Evolutionary conservation across 352 stramenopile genomes (phyloP).

Genomic region (Pythium chondricola): DNA sequence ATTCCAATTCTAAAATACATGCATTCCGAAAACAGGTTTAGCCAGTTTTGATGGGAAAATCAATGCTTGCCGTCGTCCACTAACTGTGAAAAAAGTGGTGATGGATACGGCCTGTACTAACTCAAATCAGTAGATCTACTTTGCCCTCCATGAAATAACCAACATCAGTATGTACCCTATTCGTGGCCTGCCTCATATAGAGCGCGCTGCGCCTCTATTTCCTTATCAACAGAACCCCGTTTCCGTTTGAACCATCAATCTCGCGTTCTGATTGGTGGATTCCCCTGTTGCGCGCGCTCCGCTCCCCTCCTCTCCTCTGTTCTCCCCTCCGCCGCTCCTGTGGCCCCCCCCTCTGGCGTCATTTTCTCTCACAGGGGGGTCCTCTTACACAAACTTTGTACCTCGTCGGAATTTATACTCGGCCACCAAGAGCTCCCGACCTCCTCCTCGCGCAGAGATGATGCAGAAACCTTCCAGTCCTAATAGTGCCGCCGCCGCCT

Average conservation of each 20-base stretch:
- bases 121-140: too few species aligned
- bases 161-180: too few species aligned
- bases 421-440: too few species aligned
- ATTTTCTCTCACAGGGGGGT: not conserved
- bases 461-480: slow-evolving; percentile 79
- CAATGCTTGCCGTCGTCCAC: too few species aligned
- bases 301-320: not conserved
- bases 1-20: too few species aligned
- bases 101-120: too few species aligned
- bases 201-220: too few species aligned
- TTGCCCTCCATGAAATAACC: too few species aligned
- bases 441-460: slow-evolving; percentile 9
- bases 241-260: slow-evolving; percentile 20
- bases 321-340: not conserved
- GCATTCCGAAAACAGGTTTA: too few species aligned
- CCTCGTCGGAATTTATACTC: slow-evolving; percentile 62
- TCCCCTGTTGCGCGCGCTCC: not conserved
- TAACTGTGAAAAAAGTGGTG: too few species aligned
- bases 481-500: slow-evolving; percentile 43
- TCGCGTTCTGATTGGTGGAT: slow-evolving; percentile 12
- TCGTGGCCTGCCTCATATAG: too few species aligned
- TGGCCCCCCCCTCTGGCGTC: not conserved
- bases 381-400: slow-evolving; percentile 41
- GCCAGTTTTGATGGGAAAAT: too few species aligned
- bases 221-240: not conserved